Evolutionary conservation across 805 yeast species (phyloP).

Genomic region (Myxozyma lipomycoides): DNA sequence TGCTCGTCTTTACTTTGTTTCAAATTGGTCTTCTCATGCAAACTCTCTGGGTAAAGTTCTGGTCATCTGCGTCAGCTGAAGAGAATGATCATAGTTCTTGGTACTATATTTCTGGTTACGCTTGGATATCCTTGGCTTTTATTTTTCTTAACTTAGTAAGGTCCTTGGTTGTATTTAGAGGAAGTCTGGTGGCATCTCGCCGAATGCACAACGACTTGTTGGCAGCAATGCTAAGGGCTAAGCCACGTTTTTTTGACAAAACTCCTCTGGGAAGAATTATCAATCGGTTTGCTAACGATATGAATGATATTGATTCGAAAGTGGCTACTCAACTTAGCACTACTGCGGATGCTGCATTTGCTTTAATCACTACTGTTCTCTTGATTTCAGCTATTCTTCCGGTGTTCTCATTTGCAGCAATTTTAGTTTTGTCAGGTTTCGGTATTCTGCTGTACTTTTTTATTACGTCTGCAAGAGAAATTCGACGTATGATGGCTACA

Average conservation of each 20-base stretch:
- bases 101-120: conserved; percentile 42
- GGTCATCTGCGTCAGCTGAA: conserved; percentile 9
- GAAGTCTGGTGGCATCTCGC: conserved; percentile 77
- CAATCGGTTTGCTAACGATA: conserved; percentile 93
- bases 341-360: conserved; percentile 58
- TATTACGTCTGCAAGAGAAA: conserved; percentile 85
- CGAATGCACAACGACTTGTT: conserved; percentile 64
- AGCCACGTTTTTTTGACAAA: conserved; percentile 82
- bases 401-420: conserved; percentile 67
- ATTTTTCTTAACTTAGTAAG: conserved; percentile 46
- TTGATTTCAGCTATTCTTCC: conserved; percentile 82
- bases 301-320: conserved; percentile 91
- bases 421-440: conserved; percentile 57
- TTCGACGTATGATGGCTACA: conserved; percentile 82
- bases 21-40: conserved; percentile 1
- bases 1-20: neutral
- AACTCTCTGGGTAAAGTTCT: conserved; percentile 5
- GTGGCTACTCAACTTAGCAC: conserved; percentile 74
- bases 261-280: conserved; percentile 94
- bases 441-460: conserved; percentile 54
- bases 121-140: conserved; percentile 61
- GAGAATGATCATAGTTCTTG: conserved; percentile 4
- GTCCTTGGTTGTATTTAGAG: conserved; percentile 50
- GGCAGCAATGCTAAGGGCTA: conserved; percentile 67
- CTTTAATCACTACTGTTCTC: conserved; percentile 60